Percentiles rank a stretch among this genome's conserved stretches.
Evolutionary conservation across 2,329 filamentous ascomycete genomes (phyloP).

Genomic region (Penicillium sp.): DNA sequence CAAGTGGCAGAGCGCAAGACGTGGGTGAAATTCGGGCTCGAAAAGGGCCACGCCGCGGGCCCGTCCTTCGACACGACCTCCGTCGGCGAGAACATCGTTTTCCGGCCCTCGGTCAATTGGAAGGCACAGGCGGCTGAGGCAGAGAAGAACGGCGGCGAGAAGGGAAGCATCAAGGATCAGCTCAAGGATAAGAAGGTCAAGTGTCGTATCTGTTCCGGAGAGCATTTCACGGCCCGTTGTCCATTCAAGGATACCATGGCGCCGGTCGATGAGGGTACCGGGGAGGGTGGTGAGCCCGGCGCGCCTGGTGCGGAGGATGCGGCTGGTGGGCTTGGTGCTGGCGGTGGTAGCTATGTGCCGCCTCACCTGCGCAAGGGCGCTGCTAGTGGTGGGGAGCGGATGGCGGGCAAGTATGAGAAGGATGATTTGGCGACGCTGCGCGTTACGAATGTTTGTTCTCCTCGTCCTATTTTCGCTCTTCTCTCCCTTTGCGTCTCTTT

Average conservation of each 20-base stretch:
- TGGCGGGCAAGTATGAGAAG: conserved; percentile 92
- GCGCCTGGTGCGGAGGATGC: conserved; percentile 50
- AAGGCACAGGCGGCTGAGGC: conserved; percentile 82
- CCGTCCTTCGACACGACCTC: conserved; percentile 89
- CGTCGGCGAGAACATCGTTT: conserved; percentile 97
- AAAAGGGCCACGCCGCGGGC: conserved; percentile 81
- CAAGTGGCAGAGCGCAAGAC: conserved; percentile 92
- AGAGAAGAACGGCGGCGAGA: conserved; percentile 56
- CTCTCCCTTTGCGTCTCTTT: conserved; percentile 7
- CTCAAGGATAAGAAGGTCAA: conserved; percentile 99
- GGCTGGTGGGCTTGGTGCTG: conserved; percentile 64
- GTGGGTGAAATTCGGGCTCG: conserved; percentile 91
- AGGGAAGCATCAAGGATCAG: conserved; percentile 67
- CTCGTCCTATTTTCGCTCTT: background rate
- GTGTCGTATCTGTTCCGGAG: conserved; percentile 97
- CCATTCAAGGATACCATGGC: conserved; percentile 99
- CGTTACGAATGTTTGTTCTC: conserved; percentile 86
- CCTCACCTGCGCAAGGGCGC: conserved; percentile 81
- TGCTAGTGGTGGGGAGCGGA: conserved; percentile 71
- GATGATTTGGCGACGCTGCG: conserved; percentile 95
- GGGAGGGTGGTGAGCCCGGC: conserved; percentile 47
- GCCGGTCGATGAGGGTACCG: conserved; percentile 55
- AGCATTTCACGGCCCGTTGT: conserved; percentile 99
- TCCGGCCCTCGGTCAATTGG: conserved; percentile 92
- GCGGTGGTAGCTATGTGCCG: conserved; percentile 88